These are phyloP conservation scores for Rhizoclosmatium globosum DNA, from an alignment of 192 early-diverging fungal genomes.

Conservation along the genomic window DNA sequence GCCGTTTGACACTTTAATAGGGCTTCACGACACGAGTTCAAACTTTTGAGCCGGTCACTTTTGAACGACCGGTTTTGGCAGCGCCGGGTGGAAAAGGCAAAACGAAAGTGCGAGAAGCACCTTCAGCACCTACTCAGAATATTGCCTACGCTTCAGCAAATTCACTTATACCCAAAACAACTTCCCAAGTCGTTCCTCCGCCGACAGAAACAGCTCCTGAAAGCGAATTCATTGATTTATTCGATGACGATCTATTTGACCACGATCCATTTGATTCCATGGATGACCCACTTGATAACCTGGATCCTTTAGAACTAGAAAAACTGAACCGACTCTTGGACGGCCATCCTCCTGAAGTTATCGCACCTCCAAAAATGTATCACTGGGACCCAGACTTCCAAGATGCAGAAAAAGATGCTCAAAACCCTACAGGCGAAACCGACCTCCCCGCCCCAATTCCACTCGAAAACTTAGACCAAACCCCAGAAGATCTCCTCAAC, in stretches of 20 bases:
- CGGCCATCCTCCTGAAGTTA: neutral
- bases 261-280: conserved; percentile 4
- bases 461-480: conserved; percentile 5
- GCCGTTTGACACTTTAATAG: neutral
- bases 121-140: too few relatives aligned
- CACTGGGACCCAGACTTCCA: neutral
- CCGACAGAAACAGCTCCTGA: conserved; percentile 13
- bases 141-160: neutral
- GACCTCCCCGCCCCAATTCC: conserved; percentile 7
- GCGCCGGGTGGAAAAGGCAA: too few relatives aligned
- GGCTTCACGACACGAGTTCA: conserved; percentile 31
- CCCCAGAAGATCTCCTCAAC: conserved; percentile 8
- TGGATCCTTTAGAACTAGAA: conserved; percentile 18
- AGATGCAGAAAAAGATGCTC: neutral
- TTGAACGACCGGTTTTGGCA: neutral
- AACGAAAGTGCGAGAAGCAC: too few relatives aligned
- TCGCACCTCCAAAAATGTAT: neutral
- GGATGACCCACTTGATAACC: conserved; percentile 11
- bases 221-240: conserved; percentile 53
- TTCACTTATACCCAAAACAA: neutral
- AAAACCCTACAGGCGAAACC: neutral
- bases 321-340: conserved; percentile 19
- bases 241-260: conserved; percentile 39
- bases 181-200: conserved; percentile 1
- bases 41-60: conserved; percentile 30